Evolutionary conservation across 192 early-diverging fungal genomes (phyloP).

Genomic region (Umbelopsis isabellina): DNA sequence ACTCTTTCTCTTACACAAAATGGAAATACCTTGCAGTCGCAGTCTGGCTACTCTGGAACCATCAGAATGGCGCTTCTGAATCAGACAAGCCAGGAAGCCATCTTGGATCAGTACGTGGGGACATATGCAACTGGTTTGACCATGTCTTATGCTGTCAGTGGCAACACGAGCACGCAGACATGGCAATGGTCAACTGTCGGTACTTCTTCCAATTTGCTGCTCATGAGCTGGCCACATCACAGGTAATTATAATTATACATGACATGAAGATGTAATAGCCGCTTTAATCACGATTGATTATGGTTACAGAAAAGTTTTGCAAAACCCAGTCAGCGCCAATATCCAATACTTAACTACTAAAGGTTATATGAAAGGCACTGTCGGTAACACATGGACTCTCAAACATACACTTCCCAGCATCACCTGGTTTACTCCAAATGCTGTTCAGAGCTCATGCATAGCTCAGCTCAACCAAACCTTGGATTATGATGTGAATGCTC

Average conservation of each 20-base stretch:
- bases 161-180: slow-evolving; percentile 28
- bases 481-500: slow-evolving; percentile 30
- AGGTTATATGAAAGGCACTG: slow-evolving; percentile 51
- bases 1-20: slow-evolving; percentile 40
- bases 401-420: slow-evolving; percentile 43
- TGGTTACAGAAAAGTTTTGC: neutral
- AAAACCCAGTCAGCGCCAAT: slow-evolving; percentile 21
- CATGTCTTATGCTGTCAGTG: slow-evolving; percentile 45
- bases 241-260: slow-evolving; percentile 27
- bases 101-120: slow-evolving; percentile 49
- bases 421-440: slow-evolving; percentile 36
- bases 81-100: slow-evolving; percentile 33
- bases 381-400: slow-evolving; percentile 49
- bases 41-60: slow-evolving; percentile 40
- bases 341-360: slow-evolving; percentile 51
- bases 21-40: slow-evolving; percentile 8
- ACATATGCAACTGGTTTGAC: slow-evolving; percentile 49
- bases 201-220: slow-evolving; percentile 38
- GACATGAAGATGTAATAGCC: neutral
- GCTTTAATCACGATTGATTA: too few relatives aligned
- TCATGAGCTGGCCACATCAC: slow-evolving; percentile 55
- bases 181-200: slow-evolving; percentile 44
- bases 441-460: slow-evolving; percentile 32
- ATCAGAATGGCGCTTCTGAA: slow-evolving; percentile 45
- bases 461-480: slow-evolving; percentile 41